These are phyloP conservation scores for Phytopythium mirpurense DNA, from an alignment of 352 stramenopile species.

Conservation along the genomic window DNA sequence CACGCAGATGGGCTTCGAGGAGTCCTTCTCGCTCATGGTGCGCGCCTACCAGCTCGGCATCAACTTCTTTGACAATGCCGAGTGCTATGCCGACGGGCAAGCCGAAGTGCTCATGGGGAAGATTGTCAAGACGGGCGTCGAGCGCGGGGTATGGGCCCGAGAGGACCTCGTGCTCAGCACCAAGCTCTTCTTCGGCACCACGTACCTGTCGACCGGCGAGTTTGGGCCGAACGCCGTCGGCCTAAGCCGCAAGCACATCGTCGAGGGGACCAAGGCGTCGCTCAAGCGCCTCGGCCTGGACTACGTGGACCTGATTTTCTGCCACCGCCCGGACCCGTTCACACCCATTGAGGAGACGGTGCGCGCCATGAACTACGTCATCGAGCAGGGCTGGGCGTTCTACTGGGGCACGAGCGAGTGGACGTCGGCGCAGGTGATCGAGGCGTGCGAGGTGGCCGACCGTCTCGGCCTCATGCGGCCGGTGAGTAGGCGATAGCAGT, in stretches of 20 bases:
- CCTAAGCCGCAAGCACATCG: constrained; percentile 32
- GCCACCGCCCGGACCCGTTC: constrained; percentile 36
- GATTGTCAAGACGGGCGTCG: constrained; percentile 33
- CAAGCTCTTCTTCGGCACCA: constrained; percentile 56
- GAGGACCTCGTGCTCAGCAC: constrained; percentile 62
- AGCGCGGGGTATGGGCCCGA: constrained; percentile 31
- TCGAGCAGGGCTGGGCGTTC: constrained; percentile 31
- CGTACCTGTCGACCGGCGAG: not conserved
- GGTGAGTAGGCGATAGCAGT: too few species aligned
- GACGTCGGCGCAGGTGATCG: constrained; percentile 34
- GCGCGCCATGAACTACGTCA: constrained; percentile 60
- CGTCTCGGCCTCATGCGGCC: constrained; percentile 32
- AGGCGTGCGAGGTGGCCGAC: constrained; percentile 43
- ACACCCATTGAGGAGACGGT: constrained; percentile 53
- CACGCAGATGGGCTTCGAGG: constrained; percentile 26
- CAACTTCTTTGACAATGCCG: constrained; percentile 68
- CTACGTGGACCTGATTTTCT: constrained; percentile 53
- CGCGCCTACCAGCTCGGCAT: constrained; percentile 44
- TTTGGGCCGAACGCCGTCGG: constrained; percentile 19
- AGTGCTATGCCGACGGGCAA: constrained; percentile 39
- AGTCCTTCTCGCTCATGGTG: constrained; percentile 42
- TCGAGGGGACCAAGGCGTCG: constrained; percentile 32
- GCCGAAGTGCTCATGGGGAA: constrained; percentile 44
- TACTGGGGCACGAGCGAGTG: constrained; percentile 59
- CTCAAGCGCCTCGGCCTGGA: constrained; percentile 34